phyloP scores from a whole-genome alignment of 139 green algal genomes.

The Yamagishiella unicocca region DNA sequence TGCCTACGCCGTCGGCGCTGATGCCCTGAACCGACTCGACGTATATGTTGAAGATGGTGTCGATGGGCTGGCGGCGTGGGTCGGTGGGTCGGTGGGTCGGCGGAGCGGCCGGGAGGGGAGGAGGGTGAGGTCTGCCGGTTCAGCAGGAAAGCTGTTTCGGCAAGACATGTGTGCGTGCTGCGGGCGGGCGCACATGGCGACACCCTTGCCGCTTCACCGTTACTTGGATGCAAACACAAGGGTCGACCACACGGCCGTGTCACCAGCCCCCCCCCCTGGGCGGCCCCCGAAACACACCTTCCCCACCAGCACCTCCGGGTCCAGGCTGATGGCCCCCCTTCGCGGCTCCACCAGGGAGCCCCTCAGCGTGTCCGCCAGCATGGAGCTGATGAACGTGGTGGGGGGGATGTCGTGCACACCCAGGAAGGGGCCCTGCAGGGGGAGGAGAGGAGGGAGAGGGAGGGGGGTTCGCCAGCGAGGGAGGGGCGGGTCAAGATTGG shows the following conservation, averaged over 20 bases:
- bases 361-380: slow-evolving; percentile 11
- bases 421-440: slow-evolving; percentile 47
- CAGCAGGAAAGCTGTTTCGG: too few species aligned
- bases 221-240: too few species aligned
- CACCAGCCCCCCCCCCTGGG: neutral
- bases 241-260: too few species aligned
- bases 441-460: neutral
- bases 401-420: slow-evolving; percentile 49
- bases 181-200: too few species aligned
- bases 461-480: too few species aligned
- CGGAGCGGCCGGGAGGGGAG: neutral
- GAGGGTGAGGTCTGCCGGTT: too few species aligned
- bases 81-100: neutral
- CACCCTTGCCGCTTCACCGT: too few species aligned
- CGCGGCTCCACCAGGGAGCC: slow-evolving; percentile 42
- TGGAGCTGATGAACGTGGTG: slow-evolving; percentile 36
- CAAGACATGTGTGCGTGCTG: too few species aligned
- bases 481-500: too few species aligned
- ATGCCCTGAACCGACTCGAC: slow-evolving; percentile 53
- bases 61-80: slow-evolving; percentile 50
- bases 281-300: slow-evolving; percentile 29
- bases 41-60: slow-evolving; percentile 63
- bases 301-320: slow-evolving; percentile 57
- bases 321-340: slow-evolving; percentile 50
- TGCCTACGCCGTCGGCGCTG: neutral